phyloP scores from a whole-genome alignment of 768 basidiomycete species.

The Russula ochroleuca region DNA sequence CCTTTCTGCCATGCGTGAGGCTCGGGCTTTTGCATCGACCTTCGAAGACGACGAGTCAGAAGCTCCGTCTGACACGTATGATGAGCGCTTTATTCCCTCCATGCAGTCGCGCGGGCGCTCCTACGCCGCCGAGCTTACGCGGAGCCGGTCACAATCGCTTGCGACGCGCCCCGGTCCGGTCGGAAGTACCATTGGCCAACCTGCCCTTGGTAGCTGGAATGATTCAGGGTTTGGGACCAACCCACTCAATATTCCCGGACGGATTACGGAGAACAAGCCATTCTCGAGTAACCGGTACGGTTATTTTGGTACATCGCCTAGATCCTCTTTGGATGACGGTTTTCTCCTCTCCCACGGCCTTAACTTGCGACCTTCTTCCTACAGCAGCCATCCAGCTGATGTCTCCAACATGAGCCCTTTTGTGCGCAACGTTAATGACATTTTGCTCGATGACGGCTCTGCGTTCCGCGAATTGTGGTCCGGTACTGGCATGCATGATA shows the following conservation, averaged over 20 bases:
- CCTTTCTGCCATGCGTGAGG: constrained; percentile 65
- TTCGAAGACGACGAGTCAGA: constrained; percentile 81
- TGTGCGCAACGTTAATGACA: constrained; percentile 76
- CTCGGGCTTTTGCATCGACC: constrained; percentile 63
- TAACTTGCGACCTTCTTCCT: constrained; percentile 32
- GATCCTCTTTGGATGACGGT: constrained; percentile 52
- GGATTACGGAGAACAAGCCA: constrained; percentile 61
- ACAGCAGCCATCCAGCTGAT: constrained; percentile 45
- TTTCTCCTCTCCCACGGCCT: constrained; percentile 44
- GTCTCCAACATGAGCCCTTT: constrained; percentile 82
- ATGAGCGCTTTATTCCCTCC: constrained; percentile 45
- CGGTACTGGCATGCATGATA: constrained; percentile 58
- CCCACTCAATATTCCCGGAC: constrained; percentile 53
- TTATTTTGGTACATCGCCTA: constrained; percentile 51
- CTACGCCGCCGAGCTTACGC: constrained; percentile 57
- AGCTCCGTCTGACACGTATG: constrained; percentile 48
- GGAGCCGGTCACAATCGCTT: constrained; percentile 74
- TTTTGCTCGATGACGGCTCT: constrained; percentile 67
- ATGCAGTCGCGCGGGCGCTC: constrained; percentile 50
- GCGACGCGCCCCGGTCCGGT: constrained; percentile 55
- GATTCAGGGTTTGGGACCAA: constrained; percentile 50
- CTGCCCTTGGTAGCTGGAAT: constrained; percentile 51
- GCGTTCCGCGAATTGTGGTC: constrained; percentile 74
- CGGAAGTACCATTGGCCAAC: constrained; percentile 44
- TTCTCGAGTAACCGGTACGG: constrained; percentile 61